These are phyloP conservation scores for Leavenworthia alabamica DNA, from an alignment of 345 rosid genomes.

Conservation along the genomic window DNA sequence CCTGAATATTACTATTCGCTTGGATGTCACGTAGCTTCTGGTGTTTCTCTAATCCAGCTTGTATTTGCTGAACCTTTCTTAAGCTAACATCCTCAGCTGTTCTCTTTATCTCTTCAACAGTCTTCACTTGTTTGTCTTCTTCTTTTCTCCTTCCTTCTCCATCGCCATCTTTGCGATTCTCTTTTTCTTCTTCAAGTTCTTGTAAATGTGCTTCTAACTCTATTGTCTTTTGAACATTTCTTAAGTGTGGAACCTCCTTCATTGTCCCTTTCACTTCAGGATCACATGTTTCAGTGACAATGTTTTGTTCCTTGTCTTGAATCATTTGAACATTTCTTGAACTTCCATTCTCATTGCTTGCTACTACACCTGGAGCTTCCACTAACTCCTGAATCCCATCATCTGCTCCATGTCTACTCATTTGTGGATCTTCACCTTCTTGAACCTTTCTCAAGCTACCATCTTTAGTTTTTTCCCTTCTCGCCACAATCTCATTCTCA, in stretches of 20 bases:
- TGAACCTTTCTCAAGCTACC: slow-evolving; percentile 12
- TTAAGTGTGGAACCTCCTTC: neutral
- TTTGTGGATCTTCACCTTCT: neutral
- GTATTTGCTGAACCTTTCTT: neutral
- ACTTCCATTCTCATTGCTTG: neutral
- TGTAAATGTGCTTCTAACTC: neutral
- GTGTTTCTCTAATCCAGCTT: neutral
- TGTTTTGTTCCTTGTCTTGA: neutral
- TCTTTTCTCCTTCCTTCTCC: no score
- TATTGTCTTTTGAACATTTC: neutral
- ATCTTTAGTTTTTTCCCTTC: neutral
- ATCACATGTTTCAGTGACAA: neutral
- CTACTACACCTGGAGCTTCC: slow-evolving; percentile 10
- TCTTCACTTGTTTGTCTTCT: no score
- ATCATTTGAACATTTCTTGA: neutral
- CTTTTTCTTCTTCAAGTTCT: slow-evolving; percentile 2
- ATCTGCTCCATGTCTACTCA: neutral
- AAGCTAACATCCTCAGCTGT: neutral
- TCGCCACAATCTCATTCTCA: slow-evolving; percentile 5
- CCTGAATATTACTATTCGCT: neutral
- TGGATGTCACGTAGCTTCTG: neutral
- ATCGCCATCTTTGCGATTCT: no score
- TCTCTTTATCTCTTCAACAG: slow-evolving; percentile 1
- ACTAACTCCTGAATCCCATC: neutral
- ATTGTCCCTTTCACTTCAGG: neutral